Evolutionary conservation across 1,284 basidiomycete species (phyloP), one percentile per base, ranked within the genome.

Genomic region (Ceratobasidium theobromae): DNA sequence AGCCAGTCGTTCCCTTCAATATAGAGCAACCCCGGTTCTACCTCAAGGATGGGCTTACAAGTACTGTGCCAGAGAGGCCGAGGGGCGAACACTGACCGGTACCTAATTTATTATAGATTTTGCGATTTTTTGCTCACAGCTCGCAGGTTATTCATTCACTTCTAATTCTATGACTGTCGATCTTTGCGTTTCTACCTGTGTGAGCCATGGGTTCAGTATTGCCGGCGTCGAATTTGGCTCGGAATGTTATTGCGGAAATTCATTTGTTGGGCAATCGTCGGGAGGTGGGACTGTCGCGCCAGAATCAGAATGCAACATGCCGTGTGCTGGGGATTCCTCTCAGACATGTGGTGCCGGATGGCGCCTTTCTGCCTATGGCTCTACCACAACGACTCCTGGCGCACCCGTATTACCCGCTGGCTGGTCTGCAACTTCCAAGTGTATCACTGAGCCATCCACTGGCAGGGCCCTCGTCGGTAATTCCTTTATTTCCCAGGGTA

Each of bases 201-300:
- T 51, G 9, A 52, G 35, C 4, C 3, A n/a, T 21, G 69, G 67
- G 5, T 71, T 54, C 33, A 33, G 41, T 16, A 57, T 54, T 25
- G 69, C 69, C 27, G 70, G 67, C 18, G 67, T 65, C 43, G 55
- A 70, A 40, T 70, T 55, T 35, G 64, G 53, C 23, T 33, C 53
- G 21, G 73, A 74, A 64, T 74, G 73, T 66, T 74, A 70, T 62
- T 73, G 73, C 54, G 70, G 68, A 11, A 71, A 65, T 40, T 11
- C 53, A 8, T 40, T 67, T 28, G 48, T 53, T 46, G 33, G 49
- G 9, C 9, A 25, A 14, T 49, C 45, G 14, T 55, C 55, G 12
- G 45, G 40, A 32, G 65, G 35, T 3, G 55, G 38, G 30, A 32
- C 53, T 8, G 57, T 60, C 6, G 45, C 57, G 11, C 57, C 57